These are phyloP conservation scores for Penicillium brevicompactum DNA, from an alignment of 2,329 filamentous ascomycete species.

Conservation along the genomic window DNA sequence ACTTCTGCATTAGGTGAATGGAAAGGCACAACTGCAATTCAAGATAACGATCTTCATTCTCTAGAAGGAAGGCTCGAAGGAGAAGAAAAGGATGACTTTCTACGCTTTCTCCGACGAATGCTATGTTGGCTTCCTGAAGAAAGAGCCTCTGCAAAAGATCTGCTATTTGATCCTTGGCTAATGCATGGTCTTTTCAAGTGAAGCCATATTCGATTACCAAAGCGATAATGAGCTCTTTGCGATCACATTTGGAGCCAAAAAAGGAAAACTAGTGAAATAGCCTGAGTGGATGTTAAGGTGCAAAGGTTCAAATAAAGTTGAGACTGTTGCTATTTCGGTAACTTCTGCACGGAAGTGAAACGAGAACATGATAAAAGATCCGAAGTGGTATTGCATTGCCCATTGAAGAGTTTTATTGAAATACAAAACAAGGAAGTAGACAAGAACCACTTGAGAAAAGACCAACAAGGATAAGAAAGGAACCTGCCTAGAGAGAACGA, in stretches of 20 bases:
- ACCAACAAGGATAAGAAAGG: conserved; percentile 24
- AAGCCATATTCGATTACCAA: not conserved
- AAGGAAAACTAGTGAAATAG: too few relatives aligned
- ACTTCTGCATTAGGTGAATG: conserved; percentile 26
- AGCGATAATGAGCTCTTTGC: too few relatives aligned
- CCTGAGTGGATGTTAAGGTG: too few relatives aligned
- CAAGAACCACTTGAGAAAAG: conserved; percentile 23
- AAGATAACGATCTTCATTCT: conserved; percentile 27
- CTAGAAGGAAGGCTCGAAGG: conserved; percentile 25
- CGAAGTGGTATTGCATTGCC: conserved; percentile 15
- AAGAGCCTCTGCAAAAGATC: conserved; percentile 30
- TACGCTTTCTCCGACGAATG: conserved; percentile 34
- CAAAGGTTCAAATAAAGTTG: too few relatives aligned
- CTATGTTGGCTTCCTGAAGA: conserved; percentile 36
- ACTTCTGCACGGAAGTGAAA: too few relatives aligned
- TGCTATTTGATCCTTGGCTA: conserved; percentile 5
- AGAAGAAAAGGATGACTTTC: conserved; percentile 29
- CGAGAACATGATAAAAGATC: not conserved
- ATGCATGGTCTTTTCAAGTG: not conserved
- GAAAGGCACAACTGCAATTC: conserved; percentile 28
- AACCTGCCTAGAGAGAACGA: conserved; percentile 34
- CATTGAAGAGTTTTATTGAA: conserved; percentile 17
- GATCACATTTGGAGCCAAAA: too few relatives aligned
- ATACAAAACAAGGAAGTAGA: conserved; percentile 19
- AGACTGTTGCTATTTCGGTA: too few relatives aligned